Conservation (phyloP, 2,329 filamentous ascomycete genomes). For the Sporothrix inflata region DNA sequence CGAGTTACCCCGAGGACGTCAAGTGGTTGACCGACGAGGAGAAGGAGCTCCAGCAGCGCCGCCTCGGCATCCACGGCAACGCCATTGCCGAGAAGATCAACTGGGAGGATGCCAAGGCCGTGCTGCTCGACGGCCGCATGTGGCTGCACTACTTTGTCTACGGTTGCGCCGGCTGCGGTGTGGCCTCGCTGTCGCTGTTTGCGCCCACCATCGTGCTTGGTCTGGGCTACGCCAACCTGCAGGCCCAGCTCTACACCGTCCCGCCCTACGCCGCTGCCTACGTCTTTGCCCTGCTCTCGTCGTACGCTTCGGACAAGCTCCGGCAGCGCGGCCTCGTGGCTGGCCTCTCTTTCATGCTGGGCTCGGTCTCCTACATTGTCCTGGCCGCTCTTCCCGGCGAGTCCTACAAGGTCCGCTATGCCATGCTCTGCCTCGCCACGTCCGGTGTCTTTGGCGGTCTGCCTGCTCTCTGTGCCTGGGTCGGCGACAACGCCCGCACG, state of each 20-base stretch:
- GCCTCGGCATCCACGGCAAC: constrained; percentile 52
- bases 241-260: constrained; percentile 68
- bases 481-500: constrained; percentile 37
- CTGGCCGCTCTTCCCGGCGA: constrained; percentile 35
- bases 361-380: constrained; percentile 27
- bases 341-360: constrained; percentile 25
- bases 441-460: constrained; percentile 37
- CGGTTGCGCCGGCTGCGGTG: constrained; percentile 56
- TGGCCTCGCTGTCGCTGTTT: constrained; percentile 64
- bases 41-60: constrained; percentile 54
- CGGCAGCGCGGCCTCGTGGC: constrained; percentile 22
- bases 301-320: constrained; percentile 22
- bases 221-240: constrained; percentile 53
- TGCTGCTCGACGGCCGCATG: constrained; percentile 66
- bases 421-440: constrained; percentile 34
- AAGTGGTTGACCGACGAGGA: constrained; percentile 64
- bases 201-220: constrained; percentile 63
- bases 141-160: constrained; percentile 68
- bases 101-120: constrained; percentile 70
- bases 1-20: constrained; percentile 68
- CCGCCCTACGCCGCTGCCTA: constrained; percentile 67
- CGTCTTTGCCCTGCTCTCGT: constrained; percentile 32
- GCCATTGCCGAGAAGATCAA: constrained; percentile 63
- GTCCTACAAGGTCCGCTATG: constrained; percentile 36
- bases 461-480: constrained; percentile 38